phyloP scores from a whole-genome alignment of 2,329 filamentous ascomycete genomes.

The Colletotrichum somersetense region DNA sequence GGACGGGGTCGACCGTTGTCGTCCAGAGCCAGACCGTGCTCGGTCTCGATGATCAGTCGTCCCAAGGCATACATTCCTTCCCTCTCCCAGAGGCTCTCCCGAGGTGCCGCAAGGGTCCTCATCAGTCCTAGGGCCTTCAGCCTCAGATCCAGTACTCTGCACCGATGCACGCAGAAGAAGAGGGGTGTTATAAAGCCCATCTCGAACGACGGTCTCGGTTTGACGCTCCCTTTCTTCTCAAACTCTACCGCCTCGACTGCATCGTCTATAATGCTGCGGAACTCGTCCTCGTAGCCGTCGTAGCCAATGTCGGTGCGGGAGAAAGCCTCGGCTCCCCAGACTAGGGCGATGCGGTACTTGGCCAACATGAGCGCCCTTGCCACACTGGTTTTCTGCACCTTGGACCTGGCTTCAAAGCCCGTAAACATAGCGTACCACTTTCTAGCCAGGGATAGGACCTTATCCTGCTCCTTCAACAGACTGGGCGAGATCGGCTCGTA shows the following conservation, averaged over 20 bases:
- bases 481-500: constrained; percentile 31
- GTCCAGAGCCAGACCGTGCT: constrained; percentile 21
- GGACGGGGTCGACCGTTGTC: background rate
- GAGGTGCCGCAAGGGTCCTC: constrained; percentile 42
- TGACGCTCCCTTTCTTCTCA: background rate
- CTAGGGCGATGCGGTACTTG: constrained; percentile 1
- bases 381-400: background rate
- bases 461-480: constrained; percentile 33
- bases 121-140: constrained; percentile 52
- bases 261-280: constrained; percentile 53
- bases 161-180: constrained; percentile 19
- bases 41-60: constrained; percentile 30
- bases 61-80: constrained; percentile 26
- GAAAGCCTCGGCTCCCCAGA: constrained; percentile 25
- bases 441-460: background rate
- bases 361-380: constrained; percentile 13
- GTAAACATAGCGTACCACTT: constrained; percentile 45
- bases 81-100: constrained; percentile 24
- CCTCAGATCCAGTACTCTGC: constrained; percentile 50
- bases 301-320: constrained; percentile 48
- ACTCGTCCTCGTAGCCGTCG: constrained; percentile 51
- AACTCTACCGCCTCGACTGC: constrained; percentile 34
- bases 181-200: constrained; percentile 26
- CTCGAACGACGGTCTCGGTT: constrained; percentile 21
- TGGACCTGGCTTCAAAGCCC: constrained; percentile 10